Evolutionary conservation across 257 asterid genomes (phyloP).

Genomic region (Echium plantagineum): DNA sequence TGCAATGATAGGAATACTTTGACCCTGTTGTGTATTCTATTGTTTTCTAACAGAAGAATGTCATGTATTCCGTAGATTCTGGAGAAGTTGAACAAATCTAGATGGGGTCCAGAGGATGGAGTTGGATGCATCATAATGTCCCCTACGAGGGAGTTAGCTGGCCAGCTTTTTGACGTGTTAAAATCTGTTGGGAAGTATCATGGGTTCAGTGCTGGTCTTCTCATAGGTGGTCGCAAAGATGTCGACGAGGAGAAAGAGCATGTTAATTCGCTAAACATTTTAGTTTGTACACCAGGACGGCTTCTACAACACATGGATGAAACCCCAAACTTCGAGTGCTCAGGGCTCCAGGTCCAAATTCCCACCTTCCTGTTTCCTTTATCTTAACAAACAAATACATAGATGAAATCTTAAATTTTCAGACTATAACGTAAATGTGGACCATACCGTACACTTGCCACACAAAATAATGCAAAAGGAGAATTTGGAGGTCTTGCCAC

Average conservation of each 20-base stretch:
- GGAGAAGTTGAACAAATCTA: slow-evolving; percentile 66
- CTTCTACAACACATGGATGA: slow-evolving; percentile 99
- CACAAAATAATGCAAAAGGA: too few relatives aligned
- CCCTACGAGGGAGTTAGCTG: slow-evolving; percentile 90
- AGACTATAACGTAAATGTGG: too few relatives aligned
- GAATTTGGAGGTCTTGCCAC: too few relatives aligned
- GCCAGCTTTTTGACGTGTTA: slow-evolving; percentile 70
- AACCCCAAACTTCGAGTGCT: slow-evolving; percentile 86
- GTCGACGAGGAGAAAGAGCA: slow-evolving; percentile 79
- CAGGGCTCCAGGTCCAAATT: slow-evolving; percentile 75
- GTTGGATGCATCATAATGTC: slow-evolving; percentile 91
- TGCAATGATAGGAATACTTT: neutral
- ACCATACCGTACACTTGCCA: too few relatives aligned
- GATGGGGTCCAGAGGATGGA: slow-evolving; percentile 97
- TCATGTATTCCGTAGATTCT: slow-evolving; percentile 40
- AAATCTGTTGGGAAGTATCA: slow-evolving; percentile 74
- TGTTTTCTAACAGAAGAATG: neutral
- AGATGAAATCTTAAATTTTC: neutral
- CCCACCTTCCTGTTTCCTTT: slow-evolving; percentile 1
- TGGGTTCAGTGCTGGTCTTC: slow-evolving; percentile 90
- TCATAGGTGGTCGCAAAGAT: slow-evolving; percentile 92
- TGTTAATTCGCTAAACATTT: slow-evolving; percentile 64
- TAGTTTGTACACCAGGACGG: slow-evolving; percentile 96
- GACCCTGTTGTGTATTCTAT: neutral
- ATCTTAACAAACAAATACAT: neutral